Evolutionary conservation across 2,329 filamentous ascomycete genomes (phyloP), one percentile per base, ranked within the genome.

Genomic region (Nothophoma quercina): DNA sequence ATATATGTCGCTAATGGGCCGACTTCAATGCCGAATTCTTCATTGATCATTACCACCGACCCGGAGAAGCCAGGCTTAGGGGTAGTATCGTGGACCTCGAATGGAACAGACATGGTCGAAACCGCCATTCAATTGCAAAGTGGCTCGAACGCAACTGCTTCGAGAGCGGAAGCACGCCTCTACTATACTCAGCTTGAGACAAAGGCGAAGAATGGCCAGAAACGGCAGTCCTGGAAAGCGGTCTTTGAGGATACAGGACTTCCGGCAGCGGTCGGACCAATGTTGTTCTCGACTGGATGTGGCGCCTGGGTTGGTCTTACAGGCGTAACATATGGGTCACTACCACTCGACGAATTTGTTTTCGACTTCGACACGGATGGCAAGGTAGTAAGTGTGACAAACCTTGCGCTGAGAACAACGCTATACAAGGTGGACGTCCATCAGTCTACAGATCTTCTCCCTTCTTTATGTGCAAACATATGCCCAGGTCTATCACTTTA

Each of bases 81-180:
- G 25, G 52, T 76, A 28, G 57, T 61, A 0, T 54, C 52, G 1
- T 76, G 71, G 63, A 65, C 63, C 23, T 65, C 51, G 38, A 72
- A 74, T 38, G 69, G 69, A 7, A 64, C 68, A 9, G 67, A 75
- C 48, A 59, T 75, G 26, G 48, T 69, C 9, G 26, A 49, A 4
- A 56, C 59, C 38, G 59, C 58, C 10, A 23, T 62, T 2, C 49
- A 52, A 9, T 35, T 65, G 2, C 55, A 60, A 33, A 39, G 39
- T 7, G 63, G 63, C 9, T 38, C 51, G 0, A 29, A 45, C 13
- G 5, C 7, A 1, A 36, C n/a, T 2, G 51, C 58, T 8, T n/a
- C 28, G 9, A 54, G 22, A 1, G 30, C 61, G 5, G 62, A 64
- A 26, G 47, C 55, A 1, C 43, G 65, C 5, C 46, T 68, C 2